phyloP scores from a whole-genome alignment of 257 asterid genomes.

The Salvia rosmarinus region DNA sequence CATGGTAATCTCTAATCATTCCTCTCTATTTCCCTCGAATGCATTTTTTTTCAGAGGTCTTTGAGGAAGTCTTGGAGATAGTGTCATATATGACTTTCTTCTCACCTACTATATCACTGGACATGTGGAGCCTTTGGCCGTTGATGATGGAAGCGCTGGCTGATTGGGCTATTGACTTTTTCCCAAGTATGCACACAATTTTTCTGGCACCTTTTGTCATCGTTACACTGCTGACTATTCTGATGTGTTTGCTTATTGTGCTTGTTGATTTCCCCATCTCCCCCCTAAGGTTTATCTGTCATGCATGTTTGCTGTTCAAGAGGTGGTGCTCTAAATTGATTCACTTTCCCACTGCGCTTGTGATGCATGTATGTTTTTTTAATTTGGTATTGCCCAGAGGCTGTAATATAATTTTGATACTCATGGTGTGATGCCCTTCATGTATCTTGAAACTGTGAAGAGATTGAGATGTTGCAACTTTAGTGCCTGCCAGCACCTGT shows the following conservation, averaged over 20 bases:
- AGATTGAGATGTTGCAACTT: neutral
- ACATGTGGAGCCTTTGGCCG: constrained; percentile 99
- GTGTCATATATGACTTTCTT: constrained; percentile 97
- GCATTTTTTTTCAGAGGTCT: constrained; percentile 77
- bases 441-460: neutral
- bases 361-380: no score
- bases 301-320: constrained; percentile 19
- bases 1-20: constrained; percentile 3
- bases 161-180: constrained; percentile 99
- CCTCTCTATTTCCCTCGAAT: neutral
- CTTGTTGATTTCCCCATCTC: neutral
- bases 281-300: neutral
- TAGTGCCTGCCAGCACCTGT: neutral
- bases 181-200: constrained; percentile 70
- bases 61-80: constrained; percentile 97
- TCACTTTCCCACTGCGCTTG: no score
- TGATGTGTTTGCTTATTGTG: neutral
- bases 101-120: constrained; percentile 89
- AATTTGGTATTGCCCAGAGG: constrained; percentile 1
- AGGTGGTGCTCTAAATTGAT: neutral
- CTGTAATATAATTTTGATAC: neutral
- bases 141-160: constrained; percentile 91
- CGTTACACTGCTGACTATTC: neutral
- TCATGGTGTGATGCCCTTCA: neutral
- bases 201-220: constrained; percentile 10